These are phyloP conservation scores for Penicillium sumatraense DNA, from an alignment of 2,329 filamentous ascomycete species.

Conservation along the genomic window DNA sequence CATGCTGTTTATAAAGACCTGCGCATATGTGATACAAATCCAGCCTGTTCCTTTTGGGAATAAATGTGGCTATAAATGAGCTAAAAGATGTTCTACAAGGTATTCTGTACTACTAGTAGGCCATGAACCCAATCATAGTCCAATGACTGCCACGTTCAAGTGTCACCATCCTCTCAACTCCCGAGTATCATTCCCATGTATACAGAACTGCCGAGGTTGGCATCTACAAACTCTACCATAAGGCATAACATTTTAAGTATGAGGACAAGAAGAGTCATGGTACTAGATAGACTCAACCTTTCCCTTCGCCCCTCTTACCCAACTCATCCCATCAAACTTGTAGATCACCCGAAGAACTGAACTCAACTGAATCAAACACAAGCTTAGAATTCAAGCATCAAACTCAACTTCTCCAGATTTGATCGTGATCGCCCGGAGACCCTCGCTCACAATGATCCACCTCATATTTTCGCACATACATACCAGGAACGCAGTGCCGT, in stretches of 20 bases:
- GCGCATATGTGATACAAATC: conserved; percentile 14
- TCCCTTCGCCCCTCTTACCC: neutral
- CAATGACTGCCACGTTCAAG: neutral
- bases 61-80: neutral
- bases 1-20: conserved; percentile 22
- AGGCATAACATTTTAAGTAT: too few relatives aligned
- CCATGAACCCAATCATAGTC: neutral
- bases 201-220: neutral
- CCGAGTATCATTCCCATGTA: neutral
- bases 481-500: conserved; percentile 1
- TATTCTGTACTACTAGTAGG: neutral
- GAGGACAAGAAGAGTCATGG: neutral
- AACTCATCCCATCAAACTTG: neutral
- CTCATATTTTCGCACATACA: neutral
- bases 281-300: neutral
- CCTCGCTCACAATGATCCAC: neutral
- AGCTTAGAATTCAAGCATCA: too few relatives aligned
- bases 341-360: neutral
- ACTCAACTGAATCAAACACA: neutral
- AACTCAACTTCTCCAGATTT: neutral
- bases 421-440: neutral
- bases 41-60: neutral
- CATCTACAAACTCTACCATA: too few relatives aligned
- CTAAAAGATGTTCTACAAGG: neutral
- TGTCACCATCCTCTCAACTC: neutral